phyloP scores from a whole-genome alignment of 768 basidiomycete species.

The Phylloporus scabripes region DNA sequence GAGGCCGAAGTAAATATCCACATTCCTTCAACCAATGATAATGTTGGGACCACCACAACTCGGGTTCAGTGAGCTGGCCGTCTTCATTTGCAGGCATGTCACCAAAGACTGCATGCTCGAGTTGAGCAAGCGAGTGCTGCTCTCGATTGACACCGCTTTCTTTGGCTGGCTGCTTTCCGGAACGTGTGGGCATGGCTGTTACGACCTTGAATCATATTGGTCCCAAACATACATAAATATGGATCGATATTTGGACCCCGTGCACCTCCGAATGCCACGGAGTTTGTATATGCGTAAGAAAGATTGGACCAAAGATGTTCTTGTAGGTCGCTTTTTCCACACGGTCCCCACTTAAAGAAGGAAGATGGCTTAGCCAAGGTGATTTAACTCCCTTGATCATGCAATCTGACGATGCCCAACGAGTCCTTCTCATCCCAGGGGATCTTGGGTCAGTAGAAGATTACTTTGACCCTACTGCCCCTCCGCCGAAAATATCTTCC shows the following conservation, averaged over 20 bases:
- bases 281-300: background rate
- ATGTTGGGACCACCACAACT: slow-evolving; percentile 12
- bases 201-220: background rate
- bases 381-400: background rate
- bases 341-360: background rate
- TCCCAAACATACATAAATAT: background rate
- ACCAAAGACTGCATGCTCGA: slow-evolving; percentile 1
- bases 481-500: background rate
- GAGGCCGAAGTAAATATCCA: slow-evolving; percentile 16
- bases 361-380: background rate
- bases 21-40: slow-evolving; percentile 8
- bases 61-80: slow-evolving; percentile 2
- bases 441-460: background rate
- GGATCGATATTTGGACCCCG: background rate
- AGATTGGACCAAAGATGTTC: background rate
- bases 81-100: background rate
- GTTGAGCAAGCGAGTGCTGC: background rate
- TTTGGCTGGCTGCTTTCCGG: background rate
- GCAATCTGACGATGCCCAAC: background rate
- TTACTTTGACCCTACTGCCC: background rate
- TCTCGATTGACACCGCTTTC: no score
- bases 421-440: background rate
- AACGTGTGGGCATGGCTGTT: background rate
- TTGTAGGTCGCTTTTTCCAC: background rate
- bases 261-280: background rate